Evolutionary conservation across 768 basidiomycete genomes (phyloP), one percentile per base, ranked within the genome.

Genomic region (Lyophyllum semitale): DNA sequence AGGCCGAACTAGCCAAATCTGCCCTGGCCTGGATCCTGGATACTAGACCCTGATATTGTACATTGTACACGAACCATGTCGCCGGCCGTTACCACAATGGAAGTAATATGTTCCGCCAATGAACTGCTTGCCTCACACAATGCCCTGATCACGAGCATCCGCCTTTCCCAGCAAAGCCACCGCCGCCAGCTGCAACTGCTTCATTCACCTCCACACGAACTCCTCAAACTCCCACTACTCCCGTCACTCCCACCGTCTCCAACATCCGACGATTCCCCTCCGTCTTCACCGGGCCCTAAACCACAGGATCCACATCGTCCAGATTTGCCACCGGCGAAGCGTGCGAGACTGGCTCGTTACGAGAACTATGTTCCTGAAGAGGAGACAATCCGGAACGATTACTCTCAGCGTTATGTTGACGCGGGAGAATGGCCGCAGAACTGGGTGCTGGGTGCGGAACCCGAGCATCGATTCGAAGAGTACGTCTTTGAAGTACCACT

Each of bases 351-450:
- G 6, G 77, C 81, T 20, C 79, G 89, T 32, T 94, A 92, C 60
- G 68, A 69, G 30, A 95, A 95, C 65, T 95, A 96, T 61, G 81
- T 95, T 15, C 88, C 91, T 1, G 93, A 94, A 58, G 96, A 99
- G 67, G 96, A 99, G 69, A 98, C 95, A 0, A 91, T 99, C 41
- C 82, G 97, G 45, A 98, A 97, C 63, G 95, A 99, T 73, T 94
- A 95, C 66, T 92, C 90, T 0, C 88, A 89, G 70, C 77, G 88
- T 59, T 98, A 96, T 70, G 93, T 95, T 30, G 88, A 92, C 63
- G 82, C 89, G 2, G 95, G 95, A 9, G 90, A 92, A 59, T 94
- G 95, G 87, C 93, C 95, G 1, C 94, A 96, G 72, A 88, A 97
- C 64, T 93, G 88, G 84, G 89, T 99, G 8, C 74, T 93, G 8